These are phyloP conservation scores for Colletotrichum shisoi DNA, from an alignment of 2,329 filamentous ascomycete species.

Conservation along the genomic window DNA sequence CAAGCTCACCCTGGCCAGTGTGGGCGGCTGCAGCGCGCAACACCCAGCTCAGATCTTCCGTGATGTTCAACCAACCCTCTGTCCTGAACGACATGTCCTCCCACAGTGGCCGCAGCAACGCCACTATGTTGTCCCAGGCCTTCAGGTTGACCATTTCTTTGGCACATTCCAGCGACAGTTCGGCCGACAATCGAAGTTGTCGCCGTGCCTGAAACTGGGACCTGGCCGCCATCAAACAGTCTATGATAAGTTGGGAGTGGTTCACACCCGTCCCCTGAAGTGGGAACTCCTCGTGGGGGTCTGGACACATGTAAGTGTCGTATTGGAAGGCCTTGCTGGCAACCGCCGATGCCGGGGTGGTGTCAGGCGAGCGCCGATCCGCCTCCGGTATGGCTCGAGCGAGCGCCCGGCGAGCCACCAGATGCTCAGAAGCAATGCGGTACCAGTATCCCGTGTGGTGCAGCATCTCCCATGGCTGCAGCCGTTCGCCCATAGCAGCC, in stretches of 20 bases:
- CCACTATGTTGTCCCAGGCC: slow-evolving; percentile 63
- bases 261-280: slow-evolving; percentile 60
- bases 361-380: slow-evolving; percentile 61
- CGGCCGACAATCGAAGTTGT: slow-evolving; percentile 62
- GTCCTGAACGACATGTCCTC: slow-evolving; percentile 62
- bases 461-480: slow-evolving; percentile 69
- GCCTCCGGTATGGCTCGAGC: slow-evolving; percentile 67
- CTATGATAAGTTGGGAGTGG: slow-evolving; percentile 64
- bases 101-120: slow-evolving; percentile 66
- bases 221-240: slow-evolving; percentile 60
- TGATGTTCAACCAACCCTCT: slow-evolving; percentile 67
- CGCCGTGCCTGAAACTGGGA: slow-evolving; percentile 62
- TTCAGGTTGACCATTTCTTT: slow-evolving; percentile 61
- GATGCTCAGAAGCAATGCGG: slow-evolving; percentile 66
- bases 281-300: slow-evolving; percentile 68
- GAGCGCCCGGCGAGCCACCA: slow-evolving; percentile 60
- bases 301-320: slow-evolving; percentile 72
- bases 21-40: slow-evolving; percentile 64
- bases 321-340: slow-evolving; percentile 64
- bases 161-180: slow-evolving; percentile 65
- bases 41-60: slow-evolving; percentile 69
- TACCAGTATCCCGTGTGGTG: slow-evolving; percentile 75
- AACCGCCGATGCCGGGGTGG: slow-evolving; percentile 56
- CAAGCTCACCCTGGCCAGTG: slow-evolving; percentile 61
- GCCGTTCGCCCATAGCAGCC: slow-evolving; percentile 62